Percentiles rank a stretch among this genome's conserved stretches.
Conservation (phyloP, 2,329 filamentous ascomycete genomes). For the Fusarium fracticaudum region DNA sequence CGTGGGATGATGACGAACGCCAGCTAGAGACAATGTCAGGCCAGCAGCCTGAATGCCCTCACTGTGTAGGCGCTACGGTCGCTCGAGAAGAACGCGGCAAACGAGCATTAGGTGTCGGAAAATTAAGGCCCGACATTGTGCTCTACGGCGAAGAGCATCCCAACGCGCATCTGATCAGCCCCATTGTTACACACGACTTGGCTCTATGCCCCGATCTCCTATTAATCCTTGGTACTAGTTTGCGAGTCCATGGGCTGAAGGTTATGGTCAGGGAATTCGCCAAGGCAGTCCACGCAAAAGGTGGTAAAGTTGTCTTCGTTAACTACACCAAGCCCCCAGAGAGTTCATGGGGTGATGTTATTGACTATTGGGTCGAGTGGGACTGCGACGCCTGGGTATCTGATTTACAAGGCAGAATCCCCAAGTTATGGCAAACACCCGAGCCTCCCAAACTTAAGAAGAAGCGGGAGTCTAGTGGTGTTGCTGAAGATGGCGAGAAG, state of each 20-base stretch:
- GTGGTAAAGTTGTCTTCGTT: constrained; percentile 76
- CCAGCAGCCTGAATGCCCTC: constrained; percentile 73
- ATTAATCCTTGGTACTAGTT: constrained; percentile 75
- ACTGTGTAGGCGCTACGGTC: constrained; percentile 70
- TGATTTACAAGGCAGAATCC: constrained; percentile 67
- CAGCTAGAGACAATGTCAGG: constrained; percentile 68
- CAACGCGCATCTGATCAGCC: constrained; percentile 72
- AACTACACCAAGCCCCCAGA: constrained; percentile 78
- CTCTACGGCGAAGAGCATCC: constrained; percentile 80
- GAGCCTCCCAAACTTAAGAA: constrained; percentile 55
- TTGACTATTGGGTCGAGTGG: constrained; percentile 80
- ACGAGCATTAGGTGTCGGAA: constrained; percentile 72
- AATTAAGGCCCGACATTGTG: constrained; percentile 76
- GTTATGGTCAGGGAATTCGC: constrained; percentile 77
- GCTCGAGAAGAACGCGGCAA: constrained; percentile 73
- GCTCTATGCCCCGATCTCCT: constrained; percentile 72
- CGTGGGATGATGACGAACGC: constrained; percentile 67
- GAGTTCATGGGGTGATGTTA: constrained; percentile 76
- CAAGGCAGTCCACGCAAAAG: constrained; percentile 73
- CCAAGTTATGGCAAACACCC: constrained; percentile 67
- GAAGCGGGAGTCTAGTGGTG: constrained; percentile 46
- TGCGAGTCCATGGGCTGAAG: constrained; percentile 77
- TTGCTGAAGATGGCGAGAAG: constrained; percentile 39
- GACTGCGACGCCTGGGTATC: constrained; percentile 79
- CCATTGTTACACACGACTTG: constrained; percentile 74